A percentile compares a stretch with the other conserved stretches of the same genome.
Evolutionary conservation across 306 rosid species (phyloP).

Genomic region (Vicia villosa): DNA sequence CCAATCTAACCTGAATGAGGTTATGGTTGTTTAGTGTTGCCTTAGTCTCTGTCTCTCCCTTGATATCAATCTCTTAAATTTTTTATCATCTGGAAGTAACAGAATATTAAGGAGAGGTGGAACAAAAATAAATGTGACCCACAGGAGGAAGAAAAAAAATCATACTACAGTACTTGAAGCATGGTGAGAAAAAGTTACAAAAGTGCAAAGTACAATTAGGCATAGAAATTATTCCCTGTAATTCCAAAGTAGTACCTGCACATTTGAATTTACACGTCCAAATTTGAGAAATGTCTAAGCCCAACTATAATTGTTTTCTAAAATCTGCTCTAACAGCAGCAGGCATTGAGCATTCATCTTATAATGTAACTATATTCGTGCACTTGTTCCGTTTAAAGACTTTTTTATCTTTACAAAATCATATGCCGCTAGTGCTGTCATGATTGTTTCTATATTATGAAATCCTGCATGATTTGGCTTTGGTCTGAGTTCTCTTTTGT

Average conservation of each 20-base stretch:
- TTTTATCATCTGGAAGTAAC: not conserved
- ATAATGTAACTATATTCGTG: not conserved
- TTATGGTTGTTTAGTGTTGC: not conserved
- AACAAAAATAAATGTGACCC: not conserved
- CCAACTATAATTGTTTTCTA: not conserved
- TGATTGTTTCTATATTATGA: not conserved
- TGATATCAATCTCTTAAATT: not conserved
- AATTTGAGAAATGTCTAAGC: not conserved
- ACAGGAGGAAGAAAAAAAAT: not conserved
- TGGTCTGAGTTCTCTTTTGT: not conserved
- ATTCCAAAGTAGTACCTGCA: not conserved
- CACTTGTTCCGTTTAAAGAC: not conserved
- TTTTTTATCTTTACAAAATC: slow-evolving; percentile 5
- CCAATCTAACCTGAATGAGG: too few relatives aligned
- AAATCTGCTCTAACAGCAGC: not conserved
- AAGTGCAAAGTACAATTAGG: not conserved
- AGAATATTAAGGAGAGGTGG: not conserved
- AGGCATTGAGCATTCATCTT: not conserved
- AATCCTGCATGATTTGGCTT: not conserved
- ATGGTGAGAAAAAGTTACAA: not conserved
- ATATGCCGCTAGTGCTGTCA: not conserved
- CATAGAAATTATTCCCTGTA: not conserved
- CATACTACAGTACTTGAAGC: not conserved
- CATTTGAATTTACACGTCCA: not conserved
- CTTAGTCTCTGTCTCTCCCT: not conserved